Evolutionary conservation across 2,329 filamentous ascomycete genomes (phyloP).

Genomic region (Curvularia verruculosa): DNA sequence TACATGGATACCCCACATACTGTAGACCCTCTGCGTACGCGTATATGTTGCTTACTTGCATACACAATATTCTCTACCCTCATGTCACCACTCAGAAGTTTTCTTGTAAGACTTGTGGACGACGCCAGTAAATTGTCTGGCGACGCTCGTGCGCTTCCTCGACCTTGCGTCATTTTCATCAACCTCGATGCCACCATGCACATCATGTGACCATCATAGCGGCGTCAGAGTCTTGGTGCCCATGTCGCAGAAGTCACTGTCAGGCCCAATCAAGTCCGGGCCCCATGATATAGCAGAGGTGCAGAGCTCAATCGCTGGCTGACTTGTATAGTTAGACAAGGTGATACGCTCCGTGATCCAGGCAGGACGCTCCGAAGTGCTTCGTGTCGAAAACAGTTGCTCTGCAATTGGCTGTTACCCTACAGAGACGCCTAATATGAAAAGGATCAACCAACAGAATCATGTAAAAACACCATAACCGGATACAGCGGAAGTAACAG

Average conservation of each 20-base stretch:
- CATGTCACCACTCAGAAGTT: background rate
- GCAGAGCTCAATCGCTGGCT: background rate
- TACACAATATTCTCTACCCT: background rate
- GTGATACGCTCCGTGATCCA: background rate
- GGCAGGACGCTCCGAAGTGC: background rate
- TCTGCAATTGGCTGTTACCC: background rate
- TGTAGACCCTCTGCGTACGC: background rate
- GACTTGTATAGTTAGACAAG: background rate
- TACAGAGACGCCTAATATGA: background rate
- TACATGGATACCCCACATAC: background rate
- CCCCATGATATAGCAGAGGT: background rate
- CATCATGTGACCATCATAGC: background rate
- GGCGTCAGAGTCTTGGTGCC: background rate
- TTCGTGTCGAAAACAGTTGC: background rate
- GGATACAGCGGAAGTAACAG: background rate
- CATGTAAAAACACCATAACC: background rate
- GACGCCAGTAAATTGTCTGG: background rate
- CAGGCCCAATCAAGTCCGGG: background rate
- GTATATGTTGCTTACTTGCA: background rate
- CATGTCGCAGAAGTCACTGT: background rate
- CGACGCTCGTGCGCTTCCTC: background rate
- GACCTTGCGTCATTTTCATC: background rate
- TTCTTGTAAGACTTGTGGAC: conserved; percentile 3
- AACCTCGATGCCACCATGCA: background rate
- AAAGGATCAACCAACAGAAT: background rate